Conservation (phyloP, 2,329 filamentous ascomycete genomes). For the Metarhizium brunneum region DNA sequence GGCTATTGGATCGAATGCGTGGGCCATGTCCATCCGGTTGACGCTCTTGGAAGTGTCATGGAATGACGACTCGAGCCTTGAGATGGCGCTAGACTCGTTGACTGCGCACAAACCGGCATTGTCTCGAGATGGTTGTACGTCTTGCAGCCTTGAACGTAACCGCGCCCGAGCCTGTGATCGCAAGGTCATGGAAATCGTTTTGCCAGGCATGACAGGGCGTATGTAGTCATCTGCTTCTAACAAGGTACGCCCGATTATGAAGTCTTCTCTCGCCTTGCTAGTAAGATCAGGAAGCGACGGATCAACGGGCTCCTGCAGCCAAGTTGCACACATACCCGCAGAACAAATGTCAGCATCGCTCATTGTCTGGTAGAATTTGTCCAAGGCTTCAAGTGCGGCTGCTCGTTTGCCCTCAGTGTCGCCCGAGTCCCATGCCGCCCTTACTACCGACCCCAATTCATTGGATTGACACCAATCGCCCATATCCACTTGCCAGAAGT, state of each 20-base stretch:
- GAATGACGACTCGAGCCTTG: constrained; percentile 30
- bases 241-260: constrained; percentile 35
- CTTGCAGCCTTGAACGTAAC: neutral
- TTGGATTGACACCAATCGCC: constrained; percentile 43
- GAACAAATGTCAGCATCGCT: constrained; percentile 59
- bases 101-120: constrained; percentile 16
- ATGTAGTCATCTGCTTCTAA: constrained; percentile 34
- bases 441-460: constrained; percentile 29
- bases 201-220: constrained; percentile 18
- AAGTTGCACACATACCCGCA: constrained; percentile 33
- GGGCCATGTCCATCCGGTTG: constrained; percentile 41
- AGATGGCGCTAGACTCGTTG: constrained; percentile 23
- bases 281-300: constrained; percentile 50
- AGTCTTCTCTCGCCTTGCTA: constrained; percentile 38
- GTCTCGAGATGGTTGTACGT: neutral
- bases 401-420: constrained; percentile 14
- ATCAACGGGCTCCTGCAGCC: constrained; percentile 46
- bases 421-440: constrained; percentile 4
- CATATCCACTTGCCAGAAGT: constrained; percentile 58
- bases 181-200: constrained; percentile 18
- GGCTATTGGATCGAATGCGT: constrained; percentile 54
- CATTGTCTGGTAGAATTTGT: constrained; percentile 46
- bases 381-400: constrained; percentile 38
- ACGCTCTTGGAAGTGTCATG: constrained; percentile 19
- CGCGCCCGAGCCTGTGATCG: constrained; percentile 19